phyloP scores from a whole-genome alignment of 805 yeast species.

The Pichia ethanolica region DNA sequence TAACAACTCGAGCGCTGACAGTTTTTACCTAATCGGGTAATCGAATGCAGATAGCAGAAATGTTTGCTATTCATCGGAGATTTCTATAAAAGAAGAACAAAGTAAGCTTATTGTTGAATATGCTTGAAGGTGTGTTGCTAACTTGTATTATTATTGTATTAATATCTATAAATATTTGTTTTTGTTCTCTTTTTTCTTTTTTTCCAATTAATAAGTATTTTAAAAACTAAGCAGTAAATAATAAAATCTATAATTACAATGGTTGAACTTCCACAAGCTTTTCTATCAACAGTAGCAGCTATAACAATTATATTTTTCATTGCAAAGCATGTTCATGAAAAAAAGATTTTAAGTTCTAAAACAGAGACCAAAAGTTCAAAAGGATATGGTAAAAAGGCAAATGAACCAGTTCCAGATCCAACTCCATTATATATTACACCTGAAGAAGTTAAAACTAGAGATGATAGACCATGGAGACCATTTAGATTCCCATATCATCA shows the following conservation, averaged over 20 bases:
- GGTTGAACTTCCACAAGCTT: too few relatives aligned
- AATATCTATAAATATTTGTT: too few relatives aligned
- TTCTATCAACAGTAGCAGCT: too few relatives aligned
- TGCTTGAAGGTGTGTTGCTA: too few relatives aligned
- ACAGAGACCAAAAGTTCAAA: background rate
- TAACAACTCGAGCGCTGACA: background rate
- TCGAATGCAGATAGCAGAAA: conserved; percentile 2
- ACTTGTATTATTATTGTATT: too few relatives aligned
- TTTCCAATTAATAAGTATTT: too few relatives aligned
- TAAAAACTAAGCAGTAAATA: too few relatives aligned
- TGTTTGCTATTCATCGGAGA: background rate
- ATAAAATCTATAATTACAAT: too few relatives aligned
- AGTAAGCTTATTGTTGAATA: too few relatives aligned
- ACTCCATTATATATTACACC: conserved; percentile 59
- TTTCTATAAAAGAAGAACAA: background rate
- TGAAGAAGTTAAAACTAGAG: conserved; percentile 56
- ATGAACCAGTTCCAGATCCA: conserved; percentile 35
- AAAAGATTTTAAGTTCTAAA: too few relatives aligned
- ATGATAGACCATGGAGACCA: conserved; percentile 77
- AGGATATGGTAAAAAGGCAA: conserved; percentile 14
- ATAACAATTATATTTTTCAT: too few relatives aligned
- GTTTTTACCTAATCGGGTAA: conserved; percentile 8
- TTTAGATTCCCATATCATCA: conserved; percentile 77
- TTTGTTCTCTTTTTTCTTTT: too few relatives aligned
- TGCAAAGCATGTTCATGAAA: background rate